A percentile compares a stretch with the other conserved stretches of the same genome.
Conservation (phyloP, 352 stramenopile genomes). For the Phytophthora cryptogea region DNA sequence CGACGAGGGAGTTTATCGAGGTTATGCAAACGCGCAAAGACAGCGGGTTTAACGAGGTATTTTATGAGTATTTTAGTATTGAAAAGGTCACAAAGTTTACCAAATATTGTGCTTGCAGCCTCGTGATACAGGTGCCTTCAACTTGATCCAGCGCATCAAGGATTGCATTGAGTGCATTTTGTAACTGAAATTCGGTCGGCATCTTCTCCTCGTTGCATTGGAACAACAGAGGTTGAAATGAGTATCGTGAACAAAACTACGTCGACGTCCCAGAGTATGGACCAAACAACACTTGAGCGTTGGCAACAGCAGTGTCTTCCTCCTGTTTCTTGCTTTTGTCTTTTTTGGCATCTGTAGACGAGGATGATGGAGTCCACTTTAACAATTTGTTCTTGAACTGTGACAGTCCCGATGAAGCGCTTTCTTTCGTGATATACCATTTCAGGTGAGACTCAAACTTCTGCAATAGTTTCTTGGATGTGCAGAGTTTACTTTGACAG, state of each 20-base stretch:
- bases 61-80: background rate
- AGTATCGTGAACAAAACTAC: slow-evolving; percentile 10
- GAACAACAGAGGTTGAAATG: slow-evolving; percentile 4
- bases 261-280: slow-evolving; percentile 63
- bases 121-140: slow-evolving; percentile 76
- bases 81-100: too few relatives aligned
- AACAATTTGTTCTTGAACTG: slow-evolving; percentile 89
- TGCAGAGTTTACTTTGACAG: slow-evolving; percentile 82
- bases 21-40: slow-evolving; percentile 89
- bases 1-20: slow-evolving; percentile 82
- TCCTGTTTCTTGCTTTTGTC: slow-evolving; percentile 64
- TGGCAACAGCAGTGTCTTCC: slow-evolving; percentile 58
- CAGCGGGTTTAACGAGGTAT: slow-evolving; percentile 81
- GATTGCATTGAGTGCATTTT: slow-evolving; percentile 62
- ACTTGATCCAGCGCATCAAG: slow-evolving; percentile 68
- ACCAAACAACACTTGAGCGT: slow-evolving; percentile 77
- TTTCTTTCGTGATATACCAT: slow-evolving; percentile 86
- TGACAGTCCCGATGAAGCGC: slow-evolving; percentile 75
- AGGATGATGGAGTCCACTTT: slow-evolving; percentile 67
- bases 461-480: slow-evolving; percentile 79
- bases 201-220: slow-evolving; percentile 16
- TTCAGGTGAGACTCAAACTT: slow-evolving; percentile 86
- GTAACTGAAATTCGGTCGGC: slow-evolving; percentile 13
- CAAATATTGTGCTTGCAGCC: slow-evolving; percentile 38
- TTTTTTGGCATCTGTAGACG: slow-evolving; percentile 52